Conservation (phyloP, 106 monocot genomes). For the Chionographis japonica region DNA sequence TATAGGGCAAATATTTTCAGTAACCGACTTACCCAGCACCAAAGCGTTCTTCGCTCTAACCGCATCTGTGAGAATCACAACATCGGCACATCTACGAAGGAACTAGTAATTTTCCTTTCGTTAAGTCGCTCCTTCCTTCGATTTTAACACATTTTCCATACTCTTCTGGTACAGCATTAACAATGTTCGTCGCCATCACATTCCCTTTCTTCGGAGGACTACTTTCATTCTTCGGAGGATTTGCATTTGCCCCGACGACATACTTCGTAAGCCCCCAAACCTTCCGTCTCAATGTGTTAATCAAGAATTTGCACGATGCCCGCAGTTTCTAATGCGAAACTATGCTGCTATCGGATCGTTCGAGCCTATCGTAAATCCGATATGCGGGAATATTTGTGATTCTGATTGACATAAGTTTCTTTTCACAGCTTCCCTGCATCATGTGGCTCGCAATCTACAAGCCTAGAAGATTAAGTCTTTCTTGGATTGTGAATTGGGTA, state of each 20-base stretch:
- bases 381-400: too few relatives aligned
- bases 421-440: slow-evolving; percentile 58
- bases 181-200: slow-evolving; percentile 23
- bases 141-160: background rate
- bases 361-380: too few relatives aligned
- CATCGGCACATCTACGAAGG: too few relatives aligned
- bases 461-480: slow-evolving; percentile 53
- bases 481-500: slow-evolving; percentile 59
- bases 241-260: slow-evolving; percentile 38
- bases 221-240: slow-evolving; percentile 36
- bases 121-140: too few relatives aligned
- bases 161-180: slow-evolving; percentile 3
- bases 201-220: slow-evolving; percentile 35
- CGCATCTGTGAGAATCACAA: too few relatives aligned
- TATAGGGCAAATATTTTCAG: too few relatives aligned
- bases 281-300: background rate
- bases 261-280: slow-evolving; percentile 26
- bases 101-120: too few relatives aligned
- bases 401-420: background rate
- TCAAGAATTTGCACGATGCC: too few relatives aligned
- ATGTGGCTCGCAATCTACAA: slow-evolving; percentile 74
- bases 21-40: too few relatives aligned
- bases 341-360: too few relatives aligned
- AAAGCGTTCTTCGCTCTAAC: too few relatives aligned
- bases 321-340: too few relatives aligned